These are phyloP conservation scores for Theobroma cacao DNA, from an alignment of 345 rosid species.

Conservation along the genomic window DNA sequence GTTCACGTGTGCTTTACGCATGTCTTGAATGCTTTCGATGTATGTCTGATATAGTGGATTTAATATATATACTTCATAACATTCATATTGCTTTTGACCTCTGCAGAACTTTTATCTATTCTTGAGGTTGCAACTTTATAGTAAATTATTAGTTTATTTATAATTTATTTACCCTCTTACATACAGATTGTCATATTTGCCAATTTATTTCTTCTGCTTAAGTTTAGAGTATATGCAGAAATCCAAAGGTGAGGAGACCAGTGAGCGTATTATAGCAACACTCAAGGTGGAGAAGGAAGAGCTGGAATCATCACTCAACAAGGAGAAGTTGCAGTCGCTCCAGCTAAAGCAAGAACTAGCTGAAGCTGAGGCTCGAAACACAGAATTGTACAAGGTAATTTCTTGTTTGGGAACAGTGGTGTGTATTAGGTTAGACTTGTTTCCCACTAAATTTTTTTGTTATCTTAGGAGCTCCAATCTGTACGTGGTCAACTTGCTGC, in stretches of 20 bases:
- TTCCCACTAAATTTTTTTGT: neutral
- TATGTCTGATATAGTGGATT: neutral
- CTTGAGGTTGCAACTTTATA: neutral
- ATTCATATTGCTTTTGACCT: neutral
- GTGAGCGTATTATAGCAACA: conserved; percentile 42
- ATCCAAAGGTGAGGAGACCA: conserved; percentile 46
- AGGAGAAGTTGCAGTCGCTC: conserved; percentile 63
- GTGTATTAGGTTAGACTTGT: neutral
- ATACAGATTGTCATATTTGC: neutral
- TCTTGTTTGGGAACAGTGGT: neutral
- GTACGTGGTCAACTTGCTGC: conserved; percentile 94
- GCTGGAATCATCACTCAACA: conserved; percentile 61
- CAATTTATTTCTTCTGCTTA: neutral
- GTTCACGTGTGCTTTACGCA: neutral
- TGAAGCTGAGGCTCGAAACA: conserved; percentile 71
- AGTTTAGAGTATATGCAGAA: conserved; percentile 40
- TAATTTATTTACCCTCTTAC: neutral
- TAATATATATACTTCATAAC: neutral
- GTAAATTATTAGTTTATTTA: neutral
- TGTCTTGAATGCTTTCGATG: neutral
- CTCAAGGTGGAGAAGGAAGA: conserved; percentile 85
- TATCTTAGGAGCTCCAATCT: conserved; percentile 84
- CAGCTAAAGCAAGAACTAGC: conserved; percentile 74
- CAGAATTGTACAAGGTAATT: conserved; percentile 79
- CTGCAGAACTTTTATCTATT: neutral